A percentile compares a stretch with the other conserved stretches of the same genome.
These are phyloP conservation scores for Stagonosporopsis vannaccii DNA, from an alignment of 2,329 filamentous ascomycete species.

Conservation along the genomic window DNA sequence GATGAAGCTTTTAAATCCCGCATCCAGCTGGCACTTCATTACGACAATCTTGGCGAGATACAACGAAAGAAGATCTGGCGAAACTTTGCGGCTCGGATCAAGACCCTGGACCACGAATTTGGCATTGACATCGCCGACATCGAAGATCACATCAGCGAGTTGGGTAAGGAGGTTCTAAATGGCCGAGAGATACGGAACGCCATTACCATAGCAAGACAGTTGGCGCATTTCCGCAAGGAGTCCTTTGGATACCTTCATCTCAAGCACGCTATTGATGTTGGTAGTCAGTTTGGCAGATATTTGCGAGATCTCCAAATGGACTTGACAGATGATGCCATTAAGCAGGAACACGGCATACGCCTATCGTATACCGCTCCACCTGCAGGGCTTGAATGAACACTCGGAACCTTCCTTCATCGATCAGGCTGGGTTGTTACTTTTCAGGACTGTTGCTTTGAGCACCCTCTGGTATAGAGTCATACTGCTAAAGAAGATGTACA, in stretches of 20 bases:
- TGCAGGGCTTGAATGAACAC: no score
- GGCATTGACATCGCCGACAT: not conserved
- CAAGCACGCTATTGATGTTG: not conserved
- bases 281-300: not conserved
- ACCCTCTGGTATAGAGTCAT: no score
- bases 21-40: constrained; percentile 55
- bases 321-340: not conserved
- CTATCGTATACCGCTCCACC: no score
- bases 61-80: not conserved
- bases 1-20: constrained; percentile 50
- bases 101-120: not conserved
- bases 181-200: constrained; percentile 52
- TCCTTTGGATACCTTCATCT: not conserved
- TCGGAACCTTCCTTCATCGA: no score
- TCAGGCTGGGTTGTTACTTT: no score
- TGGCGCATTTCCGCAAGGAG: constrained; percentile 16
- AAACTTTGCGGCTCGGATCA: not conserved
- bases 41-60: constrained; percentile 52
- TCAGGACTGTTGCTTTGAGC: no score
- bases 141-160: constrained; percentile 41
- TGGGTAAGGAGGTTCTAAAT: constrained; percentile 43
- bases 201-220: constrained; percentile 48
- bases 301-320: not conserved
- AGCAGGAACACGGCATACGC: no score
- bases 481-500: no score